Evolutionary conservation across 2,329 filamentous ascomycete genomes (phyloP), one percentile per base, ranked within the genome.

Genomic region (Claviceps sp.): DNA sequence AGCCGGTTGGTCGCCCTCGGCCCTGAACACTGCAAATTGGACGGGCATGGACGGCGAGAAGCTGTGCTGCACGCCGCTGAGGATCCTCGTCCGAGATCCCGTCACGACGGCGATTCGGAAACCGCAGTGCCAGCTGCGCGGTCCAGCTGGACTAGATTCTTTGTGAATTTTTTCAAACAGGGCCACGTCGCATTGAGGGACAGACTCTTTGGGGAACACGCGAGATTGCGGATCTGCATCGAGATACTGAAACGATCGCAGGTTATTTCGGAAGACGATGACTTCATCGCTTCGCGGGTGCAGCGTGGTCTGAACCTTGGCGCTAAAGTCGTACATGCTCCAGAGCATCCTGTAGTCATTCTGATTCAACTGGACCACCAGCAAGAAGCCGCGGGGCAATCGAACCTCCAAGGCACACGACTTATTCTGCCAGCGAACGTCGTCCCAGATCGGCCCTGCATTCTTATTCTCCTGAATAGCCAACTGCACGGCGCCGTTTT

Each of bases 281-380:
- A 72, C 73, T 67, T 96, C 90, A 50, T 87, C 85, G 34, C 75
- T 73, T 42, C 81, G 77, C 6, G 82, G 80, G 38, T 81, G 80
- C 43, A 95, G 72, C 50, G 81, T 86, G 26, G 76, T 75, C 61
- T 89, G 84, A 2, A 91, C 80, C 60, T 86, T 88, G 57, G 77
- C 78, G 26, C 85, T 87, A 63, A 94, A 91, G 54, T 95, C 88
- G 57, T 89, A 88, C 66, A 94, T 88, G 59, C 81, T 85, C 80
- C 84, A 90, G 11, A 95, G 68, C 56, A 79, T 82, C 55, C 83
- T 79, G 69, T 86, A 95, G 62, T 95, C 88, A n/a, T 78, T 72
- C 59, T 89, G 85, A 14, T 75, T 75, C 62, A 89, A 82, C 56
- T 85, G 81, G 18, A 93, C 70, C 20, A 78, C 78, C 43, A 95